Base-by-base conservation (phyloP, 345 rosid genomes). In the Cochlearia excelsa region DNA sequence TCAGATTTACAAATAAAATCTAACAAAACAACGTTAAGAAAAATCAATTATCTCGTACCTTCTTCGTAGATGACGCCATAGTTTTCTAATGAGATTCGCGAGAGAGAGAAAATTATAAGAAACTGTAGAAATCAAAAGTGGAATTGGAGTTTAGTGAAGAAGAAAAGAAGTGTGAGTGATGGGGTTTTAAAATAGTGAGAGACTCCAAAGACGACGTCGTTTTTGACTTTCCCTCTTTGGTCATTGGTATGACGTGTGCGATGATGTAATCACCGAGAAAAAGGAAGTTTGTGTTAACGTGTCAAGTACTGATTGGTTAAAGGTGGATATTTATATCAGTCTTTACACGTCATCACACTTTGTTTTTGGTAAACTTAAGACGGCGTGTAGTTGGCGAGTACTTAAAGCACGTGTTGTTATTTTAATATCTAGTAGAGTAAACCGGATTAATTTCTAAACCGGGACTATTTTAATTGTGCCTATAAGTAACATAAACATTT, bases 11-110 rank as follows among this genome's bases (percentile, higher is more conserved):
- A 33, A 46, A 5, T 46, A 3, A 56, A 67, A 5, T 0, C 26
- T 5, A 61, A 46, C 26, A 4, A n/a, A 7, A 30, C 50, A 37
- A 39, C 40, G 57, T 43, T 51, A 42, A 6, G 29, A 41, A 33
- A 6, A 46, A 30, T 26, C 26, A 27, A 52, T 30, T 49, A 10
- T 23, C 1, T 29, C 30, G 26, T 72, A 80, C 96, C 77, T 73
- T 82, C 51, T 81, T 81, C 30, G 83, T 26, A 60, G 85, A 35
- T 51, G 84, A 51, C 51, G 89, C 79, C 93, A 86, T 85, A 38
- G 75, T 39, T 27, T 68, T 74, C 23, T 16, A 16, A 16, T 16
- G 23, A 16, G 23, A 16, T 0, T 16, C 23, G 23, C 23, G 23
- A 16, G 23, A 16, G 23, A 16, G 23, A 16, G 23, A 16, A 16